A percentile compares a stretch with the other conserved stretches of the same genome.
Conservation (phyloP, 1,284 basidiomycete genomes). For the Ceratobasidium sp. region DNA sequence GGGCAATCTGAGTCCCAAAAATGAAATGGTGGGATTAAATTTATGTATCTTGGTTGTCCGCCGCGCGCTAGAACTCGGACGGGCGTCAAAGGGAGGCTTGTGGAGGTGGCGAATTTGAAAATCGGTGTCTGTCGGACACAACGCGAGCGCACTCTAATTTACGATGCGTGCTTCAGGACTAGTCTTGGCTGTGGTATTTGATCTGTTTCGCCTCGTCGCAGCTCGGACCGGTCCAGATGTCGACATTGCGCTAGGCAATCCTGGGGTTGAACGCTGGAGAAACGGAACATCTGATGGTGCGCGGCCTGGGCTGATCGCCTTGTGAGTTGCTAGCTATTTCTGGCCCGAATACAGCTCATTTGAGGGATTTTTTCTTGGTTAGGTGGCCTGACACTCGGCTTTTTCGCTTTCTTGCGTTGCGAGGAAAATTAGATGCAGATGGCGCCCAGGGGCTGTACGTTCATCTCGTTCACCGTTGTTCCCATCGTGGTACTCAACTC, state of each 20-base stretch:
- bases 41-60: too few relatives aligned
- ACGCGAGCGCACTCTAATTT: too few relatives aligned
- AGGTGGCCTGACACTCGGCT: conserved; percentile 22
- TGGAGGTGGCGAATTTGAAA: background rate
- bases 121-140: too few relatives aligned
- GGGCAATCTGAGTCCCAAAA: background rate
- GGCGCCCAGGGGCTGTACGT: background rate
- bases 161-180: too few relatives aligned
- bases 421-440: background rate
- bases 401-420: background rate
- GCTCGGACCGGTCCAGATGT: background rate
- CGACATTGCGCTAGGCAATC: conserved; percentile 2
- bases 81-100: conserved; percentile 8
- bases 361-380: background rate
- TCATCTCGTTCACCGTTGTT: background rate
- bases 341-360: background rate
- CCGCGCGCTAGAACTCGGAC: background rate
- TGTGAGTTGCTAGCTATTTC: background rate
- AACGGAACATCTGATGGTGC: conserved; percentile 16
- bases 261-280: background rate
- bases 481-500: background rate
- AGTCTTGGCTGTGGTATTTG: background rate
- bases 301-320: background rate
- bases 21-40: background rate
- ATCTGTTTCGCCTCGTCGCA: background rate